phyloP scores from a whole-genome alignment of 176 grass and related monocot species.

The Ananas comosus region DNA sequence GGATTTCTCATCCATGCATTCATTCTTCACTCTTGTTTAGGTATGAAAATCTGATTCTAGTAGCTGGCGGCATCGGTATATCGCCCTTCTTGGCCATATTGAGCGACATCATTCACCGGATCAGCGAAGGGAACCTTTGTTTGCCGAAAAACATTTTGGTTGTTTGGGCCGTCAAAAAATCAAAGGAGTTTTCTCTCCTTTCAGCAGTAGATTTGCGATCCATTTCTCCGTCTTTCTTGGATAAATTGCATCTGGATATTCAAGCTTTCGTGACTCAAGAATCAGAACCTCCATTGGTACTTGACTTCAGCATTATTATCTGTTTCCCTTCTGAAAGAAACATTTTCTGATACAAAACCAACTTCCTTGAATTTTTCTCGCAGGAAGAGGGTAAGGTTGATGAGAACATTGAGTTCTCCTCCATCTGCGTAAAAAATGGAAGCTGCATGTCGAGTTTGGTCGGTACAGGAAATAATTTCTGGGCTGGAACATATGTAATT shows the following conservation, averaged over 20 bases:
- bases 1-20: background rate
- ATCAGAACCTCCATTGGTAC: conserved; percentile 53
- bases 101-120: conserved; percentile 78
- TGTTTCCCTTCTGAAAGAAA: background rate
- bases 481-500: conserved; percentile 58
- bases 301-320: background rate
- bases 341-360: background rate
- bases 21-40: conserved; percentile 16
- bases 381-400: conserved; percentile 70
- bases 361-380: background rate
- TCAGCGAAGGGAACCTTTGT: conserved; percentile 52
- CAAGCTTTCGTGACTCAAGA: conserved; percentile 84
- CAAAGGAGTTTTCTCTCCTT: conserved; percentile 77
- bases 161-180: conserved; percentile 86
- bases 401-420: conserved; percentile 28
- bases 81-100: conserved; percentile 81
- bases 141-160: conserved; percentile 73
- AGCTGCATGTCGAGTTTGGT: conserved; percentile 67
- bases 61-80: conserved; percentile 91
- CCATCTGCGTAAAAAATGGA: conserved; percentile 60
- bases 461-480: conserved; percentile 78
- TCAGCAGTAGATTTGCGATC: conserved; percentile 55
- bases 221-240: conserved; percentile 40
- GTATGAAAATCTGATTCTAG: conserved; percentile 97
- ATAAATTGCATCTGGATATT: conserved; percentile 62